Evolutionary conservation across 129 eudicot genomes (phyloP).

Genomic region (Pittosporum tobira): DNA sequence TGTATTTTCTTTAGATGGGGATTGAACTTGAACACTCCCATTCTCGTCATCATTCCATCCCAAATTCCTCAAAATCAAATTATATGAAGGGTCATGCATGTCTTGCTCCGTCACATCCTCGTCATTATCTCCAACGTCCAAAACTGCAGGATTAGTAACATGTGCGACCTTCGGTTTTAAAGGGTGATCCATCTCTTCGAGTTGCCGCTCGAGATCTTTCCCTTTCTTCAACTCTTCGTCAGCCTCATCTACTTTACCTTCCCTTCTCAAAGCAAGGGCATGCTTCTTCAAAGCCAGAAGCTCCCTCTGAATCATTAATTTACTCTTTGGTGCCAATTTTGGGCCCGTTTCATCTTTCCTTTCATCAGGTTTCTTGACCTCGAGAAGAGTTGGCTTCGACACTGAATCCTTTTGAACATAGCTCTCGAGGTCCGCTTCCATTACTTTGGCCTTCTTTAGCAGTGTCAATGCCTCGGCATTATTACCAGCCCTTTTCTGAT

Average conservation of each 20-base stretch:
- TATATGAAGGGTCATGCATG: constrained; percentile 75
- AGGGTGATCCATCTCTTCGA: constrained; percentile 61
- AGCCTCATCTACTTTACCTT: constrained; percentile 74
- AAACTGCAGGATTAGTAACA: constrained; percentile 18
- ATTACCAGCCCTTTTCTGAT: constrained; percentile 64
- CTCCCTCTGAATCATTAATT: constrained; percentile 59
- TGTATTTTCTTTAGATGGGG: constrained; percentile 10
- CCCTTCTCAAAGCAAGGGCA: constrained; percentile 77
- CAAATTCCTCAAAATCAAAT: constrained; percentile 54
- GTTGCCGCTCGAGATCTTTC: constrained; percentile 77
- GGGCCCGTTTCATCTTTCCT: constrained; percentile 10
- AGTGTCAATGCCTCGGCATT: constrained; percentile 54
- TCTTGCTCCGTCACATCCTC: constrained; percentile 84
- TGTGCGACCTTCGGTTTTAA: constrained; percentile 23
- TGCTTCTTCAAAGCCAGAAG: constrained; percentile 76
- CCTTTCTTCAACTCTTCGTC: constrained; percentile 75
- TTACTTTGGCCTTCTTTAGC: constrained; percentile 56
- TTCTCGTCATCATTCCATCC: constrained; percentile 84
- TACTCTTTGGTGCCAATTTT: constrained; percentile 48
- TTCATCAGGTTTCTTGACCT: neutral
- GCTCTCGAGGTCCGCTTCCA: constrained; percentile 42
- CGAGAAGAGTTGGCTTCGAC: neutral
- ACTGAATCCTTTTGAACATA: constrained; percentile 6
- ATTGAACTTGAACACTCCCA: constrained; percentile 10
- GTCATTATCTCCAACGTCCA: constrained; percentile 39